phyloP scores from a whole-genome alignment of 257 asterid genomes.

The Voacanga thouarsii region DNA sequence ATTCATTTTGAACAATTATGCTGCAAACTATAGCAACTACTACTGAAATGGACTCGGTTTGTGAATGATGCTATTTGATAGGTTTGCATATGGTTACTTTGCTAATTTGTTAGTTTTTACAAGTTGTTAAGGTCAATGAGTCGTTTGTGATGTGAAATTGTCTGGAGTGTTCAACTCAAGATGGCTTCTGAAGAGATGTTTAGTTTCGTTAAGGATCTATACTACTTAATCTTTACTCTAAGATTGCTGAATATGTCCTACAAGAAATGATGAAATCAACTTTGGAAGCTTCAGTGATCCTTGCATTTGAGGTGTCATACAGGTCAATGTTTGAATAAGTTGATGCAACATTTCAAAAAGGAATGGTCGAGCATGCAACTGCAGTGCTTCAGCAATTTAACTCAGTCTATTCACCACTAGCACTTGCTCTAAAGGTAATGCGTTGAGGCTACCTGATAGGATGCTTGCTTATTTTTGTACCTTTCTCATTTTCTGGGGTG shows the following conservation, averaged over 20 bases:
- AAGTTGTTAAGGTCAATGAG: not conserved
- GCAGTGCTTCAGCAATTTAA: slow-evolving; percentile 79
- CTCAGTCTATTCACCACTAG: slow-evolving; percentile 76
- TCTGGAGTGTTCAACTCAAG: not conserved
- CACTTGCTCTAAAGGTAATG: slow-evolving; percentile 73
- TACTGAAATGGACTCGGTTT: not conserved
- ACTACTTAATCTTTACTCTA: not conserved
- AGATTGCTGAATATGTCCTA: slow-evolving; percentile 23
- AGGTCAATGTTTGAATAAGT: slow-evolving; percentile 92
- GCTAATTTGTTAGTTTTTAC: not conserved
- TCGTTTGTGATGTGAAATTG: not conserved
- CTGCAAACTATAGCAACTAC: not conserved
- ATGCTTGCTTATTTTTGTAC: not conserved
- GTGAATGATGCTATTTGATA: not conserved
- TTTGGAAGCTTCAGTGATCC: slow-evolving; percentile 81
- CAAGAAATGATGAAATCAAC: slow-evolving; percentile 81
- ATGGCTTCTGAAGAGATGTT: not conserved
- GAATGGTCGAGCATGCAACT: slow-evolving; percentile 73
- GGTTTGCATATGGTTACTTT: not conserved
- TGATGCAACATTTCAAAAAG: slow-evolving; percentile 83
- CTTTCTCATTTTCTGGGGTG: not conserved
- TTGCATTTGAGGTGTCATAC: slow-evolving; percentile 94
- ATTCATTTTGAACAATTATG: not conserved
- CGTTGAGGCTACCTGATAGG: not conserved
- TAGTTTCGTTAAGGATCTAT: not conserved